These are phyloP conservation scores for Sugiyamaella novakii DNA, from an alignment of 1,139 yeast species.

Conservation along the genomic window DNA sequence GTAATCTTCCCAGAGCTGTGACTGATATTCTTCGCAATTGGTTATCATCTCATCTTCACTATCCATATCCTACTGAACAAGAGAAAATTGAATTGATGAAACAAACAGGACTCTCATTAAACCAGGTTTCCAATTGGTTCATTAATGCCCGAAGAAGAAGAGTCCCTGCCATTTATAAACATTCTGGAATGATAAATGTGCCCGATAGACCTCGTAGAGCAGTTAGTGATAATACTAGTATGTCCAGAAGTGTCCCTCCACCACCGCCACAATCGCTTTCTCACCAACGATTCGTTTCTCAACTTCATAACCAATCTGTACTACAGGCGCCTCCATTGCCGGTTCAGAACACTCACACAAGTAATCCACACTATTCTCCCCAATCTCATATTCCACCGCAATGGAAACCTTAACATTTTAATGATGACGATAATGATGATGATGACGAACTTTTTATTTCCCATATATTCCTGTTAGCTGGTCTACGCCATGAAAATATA, in stretches of 20 bases:
- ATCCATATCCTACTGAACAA: constrained; percentile 92
- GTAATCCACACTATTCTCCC: neutral
- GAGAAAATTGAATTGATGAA: constrained; percentile 80
- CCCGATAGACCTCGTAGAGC: constrained; percentile 14
- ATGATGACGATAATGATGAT: constrained; percentile 5
- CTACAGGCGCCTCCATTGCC: constrained; percentile 1
- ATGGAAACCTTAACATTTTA: constrained; percentile 8
- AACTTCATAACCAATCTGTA: neutral
- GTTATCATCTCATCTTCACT: constrained; percentile 82
- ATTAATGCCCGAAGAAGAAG: constrained; percentile 92
- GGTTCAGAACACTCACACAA: neutral
- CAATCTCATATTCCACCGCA: constrained; percentile 14
- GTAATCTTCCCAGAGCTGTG: constrained; percentile 85
- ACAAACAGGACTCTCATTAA: constrained; percentile 84
- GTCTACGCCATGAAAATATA: neutral
- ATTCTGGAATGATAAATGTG: constrained; percentile 10
- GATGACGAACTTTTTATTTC: neutral
- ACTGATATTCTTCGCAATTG: constrained; percentile 79
- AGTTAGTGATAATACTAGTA: constrained; percentile 1
- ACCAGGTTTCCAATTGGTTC: constrained; percentile 94
- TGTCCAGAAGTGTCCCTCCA: constrained; percentile 3
- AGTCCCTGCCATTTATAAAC: constrained; percentile 45
- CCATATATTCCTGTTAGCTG: constrained; percentile 4
- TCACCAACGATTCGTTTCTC: constrained; percentile 9
- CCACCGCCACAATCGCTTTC: neutral